Conservation (phyloP, 2,329 filamentous ascomycete genomes). For the Scedosporium minutisporum region DNA sequence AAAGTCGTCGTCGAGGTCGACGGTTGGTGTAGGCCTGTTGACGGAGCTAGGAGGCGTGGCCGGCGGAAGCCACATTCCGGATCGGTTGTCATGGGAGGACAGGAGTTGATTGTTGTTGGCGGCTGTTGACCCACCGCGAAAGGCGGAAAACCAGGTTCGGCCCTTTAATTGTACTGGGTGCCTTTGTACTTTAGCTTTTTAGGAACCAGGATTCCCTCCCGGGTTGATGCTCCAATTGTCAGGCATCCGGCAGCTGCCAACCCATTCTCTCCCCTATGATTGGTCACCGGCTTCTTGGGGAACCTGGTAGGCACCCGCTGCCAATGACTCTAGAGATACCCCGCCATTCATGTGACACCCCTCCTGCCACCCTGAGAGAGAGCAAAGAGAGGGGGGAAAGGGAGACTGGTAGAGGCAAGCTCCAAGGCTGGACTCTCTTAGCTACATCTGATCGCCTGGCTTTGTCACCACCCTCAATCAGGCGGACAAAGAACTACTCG, state of each 20-base stretch:
- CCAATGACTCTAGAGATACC: background rate
- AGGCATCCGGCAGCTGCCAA: background rate
- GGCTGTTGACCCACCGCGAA: too few relatives aligned
- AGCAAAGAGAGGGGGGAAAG: background rate
- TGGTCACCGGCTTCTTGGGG: background rate
- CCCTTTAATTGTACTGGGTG: too few relatives aligned
- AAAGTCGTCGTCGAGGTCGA: too few relatives aligned
- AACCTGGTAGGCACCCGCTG: background rate
- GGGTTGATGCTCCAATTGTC: too few relatives aligned
- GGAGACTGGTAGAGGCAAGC: background rate
- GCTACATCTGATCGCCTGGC: background rate
- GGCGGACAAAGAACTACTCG: background rate
- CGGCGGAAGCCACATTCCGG: too few relatives aligned
- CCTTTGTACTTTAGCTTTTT: too few relatives aligned
- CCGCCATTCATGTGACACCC: constrained; percentile 6
- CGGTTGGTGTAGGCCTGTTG: too few relatives aligned
- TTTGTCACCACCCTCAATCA: background rate
- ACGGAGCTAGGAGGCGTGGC: too few relatives aligned
- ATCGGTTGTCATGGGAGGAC: too few relatives aligned
- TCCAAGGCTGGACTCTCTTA: background rate
- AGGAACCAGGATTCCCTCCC: too few relatives aligned
- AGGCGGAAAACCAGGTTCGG: too few relatives aligned
- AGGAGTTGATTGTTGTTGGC: too few relatives aligned
- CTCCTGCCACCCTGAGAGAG: background rate
- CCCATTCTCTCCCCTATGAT: background rate